A percentile compares a stretch with the other conserved stretches of the same genome.
phyloP scores from a whole-genome alignment of 2,329 filamentous ascomycete species.

The Parascedosporium putredinis region DNA sequence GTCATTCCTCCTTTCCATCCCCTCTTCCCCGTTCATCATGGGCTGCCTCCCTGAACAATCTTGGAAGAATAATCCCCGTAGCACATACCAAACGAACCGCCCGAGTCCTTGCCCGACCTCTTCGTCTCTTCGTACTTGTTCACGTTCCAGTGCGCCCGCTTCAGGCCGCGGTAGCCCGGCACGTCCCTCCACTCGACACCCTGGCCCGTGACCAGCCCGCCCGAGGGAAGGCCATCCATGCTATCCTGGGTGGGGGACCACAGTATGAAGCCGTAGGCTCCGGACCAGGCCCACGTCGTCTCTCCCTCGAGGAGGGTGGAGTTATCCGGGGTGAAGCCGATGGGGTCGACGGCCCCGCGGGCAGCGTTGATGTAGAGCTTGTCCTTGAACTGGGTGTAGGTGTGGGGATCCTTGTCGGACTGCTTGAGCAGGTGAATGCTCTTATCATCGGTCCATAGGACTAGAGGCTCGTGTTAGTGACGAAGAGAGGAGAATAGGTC shows the following conservation, averaged over 20 bases:
- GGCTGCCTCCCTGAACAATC: not conserved
- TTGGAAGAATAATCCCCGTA: not conserved
- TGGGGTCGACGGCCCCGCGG: constrained; percentile 1
- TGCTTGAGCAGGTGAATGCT: constrained; percentile 1
- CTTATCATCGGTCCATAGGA: constrained; percentile 5
- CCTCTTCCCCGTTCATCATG: not conserved
- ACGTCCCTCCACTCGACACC: constrained; percentile 4
- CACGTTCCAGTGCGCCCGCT: constrained; percentile 7
- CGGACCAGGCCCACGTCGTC: constrained; percentile 7
- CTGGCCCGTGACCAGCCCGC: not conserved
- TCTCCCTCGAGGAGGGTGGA: constrained; percentile 2
- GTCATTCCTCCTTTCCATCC: not conserved
- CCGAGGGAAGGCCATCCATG: not conserved
- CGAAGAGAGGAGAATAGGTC: not conserved
- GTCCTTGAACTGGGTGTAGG: constrained; percentile 6
- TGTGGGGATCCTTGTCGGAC: not conserved
- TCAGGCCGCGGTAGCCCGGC: not conserved
- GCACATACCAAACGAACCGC: not conserved
- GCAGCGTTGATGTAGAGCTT: constrained; percentile 7
- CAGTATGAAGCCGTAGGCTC: constrained; percentile 2
- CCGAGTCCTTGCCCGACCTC: not conserved
- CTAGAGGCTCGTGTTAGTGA: not conserved
- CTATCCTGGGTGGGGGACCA: constrained; percentile 3
- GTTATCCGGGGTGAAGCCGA: constrained; percentile 8
- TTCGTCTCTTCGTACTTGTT: constrained; percentile 3